Percentiles rank a stretch among this genome's conserved stretches.
These are phyloP conservation scores for Fagopyrum tataricum DNA, from an alignment of 148 eudicot genomes.

Conservation along the genomic window DNA sequence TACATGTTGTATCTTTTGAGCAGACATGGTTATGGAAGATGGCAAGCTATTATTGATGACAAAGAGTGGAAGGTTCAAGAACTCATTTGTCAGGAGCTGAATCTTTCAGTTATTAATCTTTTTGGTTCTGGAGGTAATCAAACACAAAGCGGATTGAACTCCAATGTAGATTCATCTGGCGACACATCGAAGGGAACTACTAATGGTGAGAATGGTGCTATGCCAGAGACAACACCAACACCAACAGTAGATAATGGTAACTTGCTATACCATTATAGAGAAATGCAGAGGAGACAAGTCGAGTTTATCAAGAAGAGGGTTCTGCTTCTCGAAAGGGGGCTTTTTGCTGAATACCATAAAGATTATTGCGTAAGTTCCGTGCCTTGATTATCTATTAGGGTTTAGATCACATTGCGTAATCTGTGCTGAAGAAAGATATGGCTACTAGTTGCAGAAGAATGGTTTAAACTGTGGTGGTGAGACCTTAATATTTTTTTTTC, in stretches of 20 bases:
- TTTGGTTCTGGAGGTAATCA: constrained; percentile 45
- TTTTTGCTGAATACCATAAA: constrained; percentile 60
- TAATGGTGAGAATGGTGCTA: constrained; percentile 33
- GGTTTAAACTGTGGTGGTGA: too few species aligned
- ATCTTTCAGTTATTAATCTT: constrained; percentile 58
- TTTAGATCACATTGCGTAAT: too few species aligned
- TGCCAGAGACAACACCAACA: constrained; percentile 36
- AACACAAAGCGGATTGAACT: constrained; percentile 28
- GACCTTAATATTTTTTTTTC: too few species aligned
- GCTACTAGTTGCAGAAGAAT: too few species aligned
- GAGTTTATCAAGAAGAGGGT: constrained; percentile 87
- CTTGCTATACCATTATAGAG: constrained; percentile 54
- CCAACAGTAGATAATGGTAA: constrained; percentile 31
- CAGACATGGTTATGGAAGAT: constrained; percentile 98
- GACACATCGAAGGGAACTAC: constrained; percentile 31
- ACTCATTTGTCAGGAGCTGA: constrained; percentile 73
- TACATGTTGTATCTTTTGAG: background rate
- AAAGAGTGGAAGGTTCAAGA: constrained; percentile 71
- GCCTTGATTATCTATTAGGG: too few species aligned
- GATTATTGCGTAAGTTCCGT: constrained; percentile 14
- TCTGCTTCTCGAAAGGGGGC: constrained; percentile 74
- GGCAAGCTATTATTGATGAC: constrained; percentile 97
- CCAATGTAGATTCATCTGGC: constrained; percentile 30
- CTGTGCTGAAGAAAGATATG: too few species aligned
- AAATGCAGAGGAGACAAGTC: constrained; percentile 92